Conservation (phyloP, 805 yeast species). For the Kazachstania taianensis region DNA sequence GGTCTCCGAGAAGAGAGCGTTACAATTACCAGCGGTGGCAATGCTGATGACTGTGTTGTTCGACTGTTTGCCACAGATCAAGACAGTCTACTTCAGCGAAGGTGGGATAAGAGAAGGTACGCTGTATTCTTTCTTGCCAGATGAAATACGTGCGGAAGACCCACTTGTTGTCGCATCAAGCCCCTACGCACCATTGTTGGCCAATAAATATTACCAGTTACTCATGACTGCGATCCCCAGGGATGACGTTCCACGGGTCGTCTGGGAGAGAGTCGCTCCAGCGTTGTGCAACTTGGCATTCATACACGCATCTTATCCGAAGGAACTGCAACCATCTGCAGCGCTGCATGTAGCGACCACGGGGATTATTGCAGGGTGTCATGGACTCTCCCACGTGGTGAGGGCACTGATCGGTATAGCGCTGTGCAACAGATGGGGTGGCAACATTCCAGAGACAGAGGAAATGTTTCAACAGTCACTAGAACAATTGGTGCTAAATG, state of each 20-base stretch:
- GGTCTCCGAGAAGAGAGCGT: slow-evolving; percentile 54
- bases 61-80: slow-evolving; percentile 49
- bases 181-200: slow-evolving; percentile 61
- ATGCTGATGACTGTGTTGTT: slow-evolving; percentile 51
- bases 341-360: slow-evolving; percentile 64
- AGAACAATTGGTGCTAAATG: slow-evolving; percentile 40
- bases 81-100: slow-evolving; percentile 58
- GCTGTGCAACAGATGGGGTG: slow-evolving; percentile 75
- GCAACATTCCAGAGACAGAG: slow-evolving; percentile 53
- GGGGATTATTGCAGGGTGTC: slow-evolving; percentile 66
- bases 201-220: slow-evolving; percentile 44
- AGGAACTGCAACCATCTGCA: slow-evolving; percentile 66
- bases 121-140: slow-evolving; percentile 50
- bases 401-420: slow-evolving; percentile 67
- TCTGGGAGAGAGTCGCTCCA: slow-evolving; percentile 50
- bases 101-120: slow-evolving; percentile 77
- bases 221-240: slow-evolving; percentile 49
- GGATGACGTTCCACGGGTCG: slow-evolving; percentile 45
- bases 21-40: slow-evolving; percentile 63
- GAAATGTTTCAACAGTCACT: slow-evolving; percentile 36
- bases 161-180: slow-evolving; percentile 60
- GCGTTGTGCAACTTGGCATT: slow-evolving; percentile 68
- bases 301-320: slow-evolving; percentile 67
- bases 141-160: slow-evolving; percentile 50
- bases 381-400: slow-evolving; percentile 63